phyloP scores from a whole-genome alignment of 2,329 filamentous ascomycete genomes.

The Aureobasidium uvarum region DNA sequence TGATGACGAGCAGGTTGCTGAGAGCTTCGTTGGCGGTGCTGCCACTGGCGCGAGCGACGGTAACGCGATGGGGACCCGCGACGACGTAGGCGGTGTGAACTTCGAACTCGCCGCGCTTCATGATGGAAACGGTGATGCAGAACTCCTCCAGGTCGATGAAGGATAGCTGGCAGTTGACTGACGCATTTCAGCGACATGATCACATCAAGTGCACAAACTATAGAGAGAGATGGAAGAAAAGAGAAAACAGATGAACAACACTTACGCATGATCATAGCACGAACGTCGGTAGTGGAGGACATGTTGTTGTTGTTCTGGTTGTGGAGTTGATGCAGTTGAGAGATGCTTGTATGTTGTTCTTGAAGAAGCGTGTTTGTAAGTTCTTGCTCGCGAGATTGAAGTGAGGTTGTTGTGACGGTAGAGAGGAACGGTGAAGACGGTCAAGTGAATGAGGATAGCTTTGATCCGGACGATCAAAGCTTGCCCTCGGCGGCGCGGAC shows the following conservation, averaged over 20 bases:
- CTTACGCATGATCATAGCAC: slow-evolving; percentile 1
- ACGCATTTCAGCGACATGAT: neutral
- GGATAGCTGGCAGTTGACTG: neutral
- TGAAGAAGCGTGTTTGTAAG: neutral
- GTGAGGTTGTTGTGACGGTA: neutral
- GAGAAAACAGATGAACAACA: neutral
- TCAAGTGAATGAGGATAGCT: neutral
- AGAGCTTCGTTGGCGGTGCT: neutral
- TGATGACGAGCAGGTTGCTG: neutral
- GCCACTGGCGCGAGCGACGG: neutral
- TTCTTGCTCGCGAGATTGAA: neutral
- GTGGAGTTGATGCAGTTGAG: neutral
- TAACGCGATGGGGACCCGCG: neutral
- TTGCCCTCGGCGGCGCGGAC: too few relatives aligned
- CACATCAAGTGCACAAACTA: neutral
- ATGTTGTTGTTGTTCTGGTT: neutral
- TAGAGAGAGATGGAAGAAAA: neutral
- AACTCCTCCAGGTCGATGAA: neutral
- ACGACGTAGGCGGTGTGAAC: neutral
- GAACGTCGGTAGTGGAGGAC: neutral
- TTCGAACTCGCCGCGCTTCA: neutral
- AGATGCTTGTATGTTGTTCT: neutral
- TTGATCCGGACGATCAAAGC: neutral
- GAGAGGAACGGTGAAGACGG: neutral
- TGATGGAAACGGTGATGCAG: neutral